A percentile compares a stretch with the other conserved stretches of the same genome.
phyloP scores from a whole-genome alignment of 2,329 filamentous ascomycete genomes.

The Triangularia verruculosa region DNA sequence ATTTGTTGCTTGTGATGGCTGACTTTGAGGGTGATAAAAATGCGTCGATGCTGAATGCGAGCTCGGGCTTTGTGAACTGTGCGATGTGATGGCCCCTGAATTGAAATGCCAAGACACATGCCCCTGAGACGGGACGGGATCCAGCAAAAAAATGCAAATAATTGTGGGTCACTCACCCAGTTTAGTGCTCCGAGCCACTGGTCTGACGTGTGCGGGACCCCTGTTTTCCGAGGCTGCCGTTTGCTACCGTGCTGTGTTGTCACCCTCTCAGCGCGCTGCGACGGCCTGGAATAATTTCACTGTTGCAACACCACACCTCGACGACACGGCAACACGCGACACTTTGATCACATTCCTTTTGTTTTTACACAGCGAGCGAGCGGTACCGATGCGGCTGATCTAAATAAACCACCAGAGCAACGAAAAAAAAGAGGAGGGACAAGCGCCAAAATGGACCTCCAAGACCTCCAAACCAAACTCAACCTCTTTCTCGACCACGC shows the following conservation, averaged over 20 bases:
- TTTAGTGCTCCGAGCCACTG: background rate
- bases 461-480: conserved; percentile 56
- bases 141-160: background rate
- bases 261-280: background rate
- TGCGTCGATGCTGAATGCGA: too few relatives aligned
- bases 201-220: background rate
- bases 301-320: background rate
- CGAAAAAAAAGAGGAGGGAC: background rate
- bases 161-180: too few relatives aligned
- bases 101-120: background rate
- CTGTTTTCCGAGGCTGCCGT: background rate
- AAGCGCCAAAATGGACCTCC: conserved; percentile 54
- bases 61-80: too few relatives aligned
- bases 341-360: background rate
- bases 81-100: too few relatives aligned
- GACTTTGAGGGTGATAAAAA: too few relatives aligned
- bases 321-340: background rate
- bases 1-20: too few relatives aligned
- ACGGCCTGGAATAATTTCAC: background rate
- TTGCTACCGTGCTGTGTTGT: background rate
- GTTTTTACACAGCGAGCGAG: background rate
- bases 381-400: background rate
- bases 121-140: conserved; percentile 6
- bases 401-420: background rate
- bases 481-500: conserved; percentile 51